Conservation (phyloP, 108 stramenopile species). For the Conticribra guillardii region DNA sequence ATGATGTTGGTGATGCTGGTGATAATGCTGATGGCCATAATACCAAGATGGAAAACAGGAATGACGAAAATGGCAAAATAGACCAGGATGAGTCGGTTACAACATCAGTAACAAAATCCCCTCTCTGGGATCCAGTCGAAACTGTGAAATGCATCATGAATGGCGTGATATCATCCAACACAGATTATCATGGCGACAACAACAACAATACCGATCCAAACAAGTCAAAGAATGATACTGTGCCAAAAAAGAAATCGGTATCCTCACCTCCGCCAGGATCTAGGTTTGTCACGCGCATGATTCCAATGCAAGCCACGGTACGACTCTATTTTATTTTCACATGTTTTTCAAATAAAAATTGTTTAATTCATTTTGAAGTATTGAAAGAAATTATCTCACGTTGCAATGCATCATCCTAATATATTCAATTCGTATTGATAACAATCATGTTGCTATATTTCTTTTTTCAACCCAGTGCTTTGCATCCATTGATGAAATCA, state of each 20-base stretch:
- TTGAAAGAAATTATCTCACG: background rate
- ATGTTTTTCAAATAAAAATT: no score
- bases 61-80: background rate
- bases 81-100: no score
- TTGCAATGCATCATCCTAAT: background rate
- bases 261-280: constrained; percentile 49
- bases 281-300: constrained; percentile 79
- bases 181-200: constrained; percentile 13
- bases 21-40: constrained; percentile 1
- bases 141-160: constrained; percentile 59
- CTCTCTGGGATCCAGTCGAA: constrained; percentile 72
- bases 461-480: constrained; percentile 45
- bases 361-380: no score
- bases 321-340: constrained; percentile 4
- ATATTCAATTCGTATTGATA: background rate
- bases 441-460: background rate
- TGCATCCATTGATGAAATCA: constrained; percentile 75
- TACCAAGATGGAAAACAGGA: background rate
- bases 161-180: constrained; percentile 24
- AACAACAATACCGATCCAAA: constrained; percentile 13
- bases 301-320: constrained; percentile 81
- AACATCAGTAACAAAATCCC: background rate
- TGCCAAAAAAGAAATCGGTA: constrained; percentile 1
- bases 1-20: background rate
- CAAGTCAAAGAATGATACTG: background rate